Base-by-base conservation (phyloP, 331 rosid genomes). In the Dryas integrifolia region DNA sequence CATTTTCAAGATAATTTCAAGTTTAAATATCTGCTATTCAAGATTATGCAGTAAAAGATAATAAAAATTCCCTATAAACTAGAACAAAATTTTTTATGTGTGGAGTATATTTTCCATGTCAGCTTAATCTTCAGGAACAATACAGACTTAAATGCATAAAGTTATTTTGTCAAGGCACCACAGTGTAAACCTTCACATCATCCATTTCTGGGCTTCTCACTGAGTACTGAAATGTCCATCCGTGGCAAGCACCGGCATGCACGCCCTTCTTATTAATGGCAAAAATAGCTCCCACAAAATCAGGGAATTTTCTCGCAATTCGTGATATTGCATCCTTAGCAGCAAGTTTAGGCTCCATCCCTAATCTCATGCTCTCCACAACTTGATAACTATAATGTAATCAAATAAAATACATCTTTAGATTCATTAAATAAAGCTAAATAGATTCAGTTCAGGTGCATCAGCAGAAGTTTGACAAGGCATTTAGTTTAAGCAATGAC, bases 201-300 rank as follows among this genome's bases (percentile, higher is more conserved):
- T 82, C 74, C 97, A 91, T 89, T 26, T 82, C 82, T 14, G 86
- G 84, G 81, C 88, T 89, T 80, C 93, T 87, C 13, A 95, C 96
- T 0, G 98, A 88, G 86, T 95, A 95, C 77, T 79, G 86, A 65
- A 95, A 95, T 40, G 89, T 91, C 98, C 98, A 95, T 67, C 98
- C 98, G 76, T 89, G 88, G 84, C 97, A 88, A 58, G 92, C 93
- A 60, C 97, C 97, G 0, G 96, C 93, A 48, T 95, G 98, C 49
- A 60, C 85, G 16, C 97, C 98, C 3, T 73, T 82, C 86, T 76
- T 86, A 70, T 83, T 80, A 43, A 95, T 13, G 47, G 98, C 98
- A 72, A 95, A 89, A 46, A 88, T 82, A 24, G 97, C 98, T 57
- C 98, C 98, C n/a, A 89, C 62, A 51, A 91, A 95, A 74, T 78